Evolutionary conservation across 1,139 yeast species (phyloP).

Genomic region (Blastobotrys malaysiensis): DNA sequence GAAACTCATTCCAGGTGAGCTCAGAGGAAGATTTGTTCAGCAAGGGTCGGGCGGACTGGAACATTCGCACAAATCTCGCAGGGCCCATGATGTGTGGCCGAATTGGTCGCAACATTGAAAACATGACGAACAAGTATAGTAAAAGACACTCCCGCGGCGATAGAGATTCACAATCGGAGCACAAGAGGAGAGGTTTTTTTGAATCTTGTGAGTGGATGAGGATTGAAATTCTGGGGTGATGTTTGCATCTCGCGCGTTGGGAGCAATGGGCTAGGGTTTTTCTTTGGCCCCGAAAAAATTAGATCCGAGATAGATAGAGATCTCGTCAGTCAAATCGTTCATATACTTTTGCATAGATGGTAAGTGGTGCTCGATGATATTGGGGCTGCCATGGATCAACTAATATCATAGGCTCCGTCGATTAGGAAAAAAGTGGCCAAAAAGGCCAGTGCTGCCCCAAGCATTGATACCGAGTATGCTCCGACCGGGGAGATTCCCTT

Average conservation of each 20-base stretch:
- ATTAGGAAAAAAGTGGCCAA: not conserved
- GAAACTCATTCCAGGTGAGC: conserved; percentile 72
- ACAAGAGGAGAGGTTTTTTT: not conserved
- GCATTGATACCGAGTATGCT: not conserved
- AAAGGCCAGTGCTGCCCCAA: not conserved
- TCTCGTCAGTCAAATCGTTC: not conserved
- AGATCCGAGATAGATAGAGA: not conserved
- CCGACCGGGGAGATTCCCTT: conserved; percentile 20
- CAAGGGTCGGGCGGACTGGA: not conserved
- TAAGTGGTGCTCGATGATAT: not conserved
- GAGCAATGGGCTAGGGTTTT: not conserved
- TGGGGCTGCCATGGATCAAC: not conserved
- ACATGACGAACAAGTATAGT: not conserved
- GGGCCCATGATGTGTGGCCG: not conserved
- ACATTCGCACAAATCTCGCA: not conserved
- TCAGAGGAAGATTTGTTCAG: not conserved
- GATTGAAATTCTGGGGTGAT: not conserved
- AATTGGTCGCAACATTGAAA: not conserved
- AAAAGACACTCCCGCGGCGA: not conserved
- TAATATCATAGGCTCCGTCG: not conserved
- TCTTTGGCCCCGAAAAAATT: not conserved
- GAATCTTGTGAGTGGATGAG: not conserved
- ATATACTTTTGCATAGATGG: not conserved
- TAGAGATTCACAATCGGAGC: not conserved
- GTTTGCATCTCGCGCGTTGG: not conserved